phyloP scores from a whole-genome alignment of 306 rosid genomes.

The Citrullus mucosospermus region DNA sequence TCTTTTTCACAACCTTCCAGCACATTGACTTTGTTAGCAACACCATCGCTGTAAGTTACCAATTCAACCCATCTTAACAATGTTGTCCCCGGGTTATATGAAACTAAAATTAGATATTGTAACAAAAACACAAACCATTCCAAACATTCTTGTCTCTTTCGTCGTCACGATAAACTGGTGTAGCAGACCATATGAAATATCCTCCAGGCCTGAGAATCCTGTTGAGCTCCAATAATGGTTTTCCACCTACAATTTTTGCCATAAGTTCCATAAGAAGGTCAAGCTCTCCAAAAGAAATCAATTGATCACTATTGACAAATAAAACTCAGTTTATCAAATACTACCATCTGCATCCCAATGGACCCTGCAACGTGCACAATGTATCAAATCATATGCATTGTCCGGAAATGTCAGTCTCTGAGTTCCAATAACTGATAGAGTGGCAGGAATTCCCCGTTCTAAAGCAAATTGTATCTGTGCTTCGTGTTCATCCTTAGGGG shows the following conservation, averaged over 20 bases:
- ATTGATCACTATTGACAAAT: background rate
- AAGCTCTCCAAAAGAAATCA: background rate
- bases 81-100: background rate
- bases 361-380: constrained; percentile 95
- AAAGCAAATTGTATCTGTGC: constrained; percentile 98
- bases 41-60: constrained; percentile 54
- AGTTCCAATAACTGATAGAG: constrained; percentile 90
- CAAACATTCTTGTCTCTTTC: constrained; percentile 62
- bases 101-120: background rate
- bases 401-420: constrained; percentile 67
- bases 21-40: constrained; percentile 60
- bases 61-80: background rate
- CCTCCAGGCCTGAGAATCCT: constrained; percentile 95
- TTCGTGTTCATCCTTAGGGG: constrained; percentile 97
- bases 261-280: constrained; percentile 5
- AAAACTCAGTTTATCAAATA: background rate
- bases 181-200: constrained; percentile 90
- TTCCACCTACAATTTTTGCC: constrained; percentile 49
- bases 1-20: constrained; percentile 74
- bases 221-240: constrained; percentile 78
- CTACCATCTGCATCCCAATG: constrained; percentile 98
- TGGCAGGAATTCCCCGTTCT: constrained; percentile 97
- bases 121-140: constrained; percentile 61
- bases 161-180: constrained; percentile 70
- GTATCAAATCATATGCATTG: constrained; percentile 71